Conservation (phyloP, 805 yeast species). For the Candida namnaoensis region DNA sequence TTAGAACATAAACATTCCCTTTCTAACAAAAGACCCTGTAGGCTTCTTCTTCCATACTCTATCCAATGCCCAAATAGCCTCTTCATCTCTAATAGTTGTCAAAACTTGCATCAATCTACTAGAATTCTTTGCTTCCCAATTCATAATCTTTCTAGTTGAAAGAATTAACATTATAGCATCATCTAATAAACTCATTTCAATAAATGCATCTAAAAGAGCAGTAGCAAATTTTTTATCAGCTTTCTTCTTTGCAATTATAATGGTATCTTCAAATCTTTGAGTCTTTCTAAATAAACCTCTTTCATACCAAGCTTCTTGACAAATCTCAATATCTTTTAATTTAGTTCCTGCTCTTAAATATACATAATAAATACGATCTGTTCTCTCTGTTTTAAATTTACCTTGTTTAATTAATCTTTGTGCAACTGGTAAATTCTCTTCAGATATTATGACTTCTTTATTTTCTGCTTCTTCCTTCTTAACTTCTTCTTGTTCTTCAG, state of each 20-base stretch:
- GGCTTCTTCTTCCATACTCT: conserved; percentile 21
- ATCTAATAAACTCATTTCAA: conserved; percentile 42
- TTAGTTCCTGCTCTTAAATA: conserved; percentile 60
- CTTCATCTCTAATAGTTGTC: conserved; percentile 33
- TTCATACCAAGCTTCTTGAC: conserved; percentile 65
- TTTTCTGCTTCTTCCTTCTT: neutral
- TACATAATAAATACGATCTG: conserved; percentile 44
- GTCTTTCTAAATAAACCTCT: conserved; percentile 68
- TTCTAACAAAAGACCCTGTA: neutral
- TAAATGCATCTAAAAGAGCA: conserved; percentile 54
- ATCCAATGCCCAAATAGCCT: conserved; percentile 20
- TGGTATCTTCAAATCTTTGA: conserved; percentile 27
- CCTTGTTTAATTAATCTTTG: conserved; percentile 8
- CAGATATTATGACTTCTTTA: no score
- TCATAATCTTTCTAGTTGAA: conserved; percentile 59
- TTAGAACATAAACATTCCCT: neutral
- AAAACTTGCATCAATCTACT: conserved; percentile 32
- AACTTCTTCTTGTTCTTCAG: conserved; percentile 11
- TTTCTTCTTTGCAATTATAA: conserved; percentile 17
- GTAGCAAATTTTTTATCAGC: conserved; percentile 66
- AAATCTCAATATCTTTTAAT: conserved; percentile 46
- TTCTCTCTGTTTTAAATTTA: conserved; percentile 21
- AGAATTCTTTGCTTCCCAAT: conserved; percentile 52
- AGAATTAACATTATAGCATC: conserved; percentile 67
- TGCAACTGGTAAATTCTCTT: no score